Evolutionary conservation across 2,329 filamentous ascomycete genomes (phyloP).

Genomic region (Beauveria brongniartii): DNA sequence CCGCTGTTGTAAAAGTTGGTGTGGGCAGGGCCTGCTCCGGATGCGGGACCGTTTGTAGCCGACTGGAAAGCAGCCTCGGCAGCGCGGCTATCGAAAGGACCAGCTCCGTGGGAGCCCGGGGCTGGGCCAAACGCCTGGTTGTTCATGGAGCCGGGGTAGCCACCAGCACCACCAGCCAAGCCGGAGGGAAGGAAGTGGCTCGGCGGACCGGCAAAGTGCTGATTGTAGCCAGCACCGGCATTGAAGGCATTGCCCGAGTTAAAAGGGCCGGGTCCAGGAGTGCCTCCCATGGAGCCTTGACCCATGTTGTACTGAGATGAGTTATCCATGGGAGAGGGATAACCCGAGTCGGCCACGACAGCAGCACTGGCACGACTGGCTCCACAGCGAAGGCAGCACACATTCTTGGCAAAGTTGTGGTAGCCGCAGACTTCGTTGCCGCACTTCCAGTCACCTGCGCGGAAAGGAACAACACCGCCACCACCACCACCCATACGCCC

Average conservation of each 20-base stretch:
- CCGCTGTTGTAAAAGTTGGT: conserved; percentile 50
- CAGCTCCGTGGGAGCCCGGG: conserved; percentile 71
- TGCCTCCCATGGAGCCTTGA: conserved; percentile 78
- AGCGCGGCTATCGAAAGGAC: conserved; percentile 85
- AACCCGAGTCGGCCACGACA: conserved; percentile 88
- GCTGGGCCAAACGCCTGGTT: conserved; percentile 67
- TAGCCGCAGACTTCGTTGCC: conserved; percentile 95
- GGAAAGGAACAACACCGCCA: conserved; percentile 80
- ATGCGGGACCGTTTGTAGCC: conserved; percentile 72
- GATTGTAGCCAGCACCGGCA: conserved; percentile 55
- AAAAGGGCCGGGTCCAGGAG: conserved; percentile 69
- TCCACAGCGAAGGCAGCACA: conserved; percentile 92
- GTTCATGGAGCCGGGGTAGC: conserved; percentile 71
- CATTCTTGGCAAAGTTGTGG: conserved; percentile 99
- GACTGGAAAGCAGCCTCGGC: conserved; percentile 92
- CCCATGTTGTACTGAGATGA: conserved; percentile 78
- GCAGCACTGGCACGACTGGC: conserved; percentile 89
- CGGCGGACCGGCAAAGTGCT: conserved; percentile 80
- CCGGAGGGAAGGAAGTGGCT: conserved; percentile 88
- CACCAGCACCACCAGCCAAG: conserved; percentile 60
- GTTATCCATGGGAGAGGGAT: conserved; percentile 83
- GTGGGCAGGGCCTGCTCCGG: conserved; percentile 56
- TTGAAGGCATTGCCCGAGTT: conserved; percentile 63
- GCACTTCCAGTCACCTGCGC: conserved; percentile 98
- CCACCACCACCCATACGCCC: conserved; percentile 71